These are phyloP conservation scores for Alternaria sp. DNA, from an alignment of 2,329 filamentous ascomycete species.

Conservation along the genomic window DNA sequence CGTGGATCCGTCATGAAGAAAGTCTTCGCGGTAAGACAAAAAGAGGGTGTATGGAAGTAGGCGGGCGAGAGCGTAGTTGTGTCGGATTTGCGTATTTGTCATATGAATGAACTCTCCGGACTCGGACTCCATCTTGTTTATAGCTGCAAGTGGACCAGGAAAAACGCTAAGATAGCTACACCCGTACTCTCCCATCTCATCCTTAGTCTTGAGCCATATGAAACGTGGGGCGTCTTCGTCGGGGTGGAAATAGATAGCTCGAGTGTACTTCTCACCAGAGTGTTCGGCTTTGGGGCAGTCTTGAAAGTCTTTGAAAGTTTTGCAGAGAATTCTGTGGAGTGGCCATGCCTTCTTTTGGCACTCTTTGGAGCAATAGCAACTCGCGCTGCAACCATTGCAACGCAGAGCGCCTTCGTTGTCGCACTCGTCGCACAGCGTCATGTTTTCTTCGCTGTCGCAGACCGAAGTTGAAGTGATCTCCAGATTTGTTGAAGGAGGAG, in stretches of 20 bases:
- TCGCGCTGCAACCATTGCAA: background rate
- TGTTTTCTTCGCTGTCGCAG: background rate
- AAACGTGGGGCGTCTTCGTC: background rate
- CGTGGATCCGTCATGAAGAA: background rate
- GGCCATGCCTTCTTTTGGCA: slow-evolving; percentile 2
- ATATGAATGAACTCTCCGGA: background rate
- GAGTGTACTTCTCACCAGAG: background rate
- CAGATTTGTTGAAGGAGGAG: too few species aligned
- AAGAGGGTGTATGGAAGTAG: background rate
- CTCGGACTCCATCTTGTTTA: background rate
- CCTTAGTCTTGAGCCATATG: background rate
- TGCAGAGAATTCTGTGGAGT: background rate
- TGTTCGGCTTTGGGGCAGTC: background rate
- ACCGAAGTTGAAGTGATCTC: background rate
- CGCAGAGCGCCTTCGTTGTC: background rate
- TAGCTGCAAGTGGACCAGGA: background rate
- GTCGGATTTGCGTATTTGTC: background rate
- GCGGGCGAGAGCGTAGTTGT: background rate
- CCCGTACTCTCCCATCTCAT: background rate
- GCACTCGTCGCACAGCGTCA: background rate
- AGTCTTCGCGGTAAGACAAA: background rate
- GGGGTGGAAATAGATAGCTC: background rate
- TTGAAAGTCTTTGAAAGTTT: background rate
- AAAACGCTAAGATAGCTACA: background rate
- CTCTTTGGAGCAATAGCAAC: background rate